phyloP scores from a whole-genome alignment of 108 stramenopile species.

The Craspedostauros australis region DNA sequence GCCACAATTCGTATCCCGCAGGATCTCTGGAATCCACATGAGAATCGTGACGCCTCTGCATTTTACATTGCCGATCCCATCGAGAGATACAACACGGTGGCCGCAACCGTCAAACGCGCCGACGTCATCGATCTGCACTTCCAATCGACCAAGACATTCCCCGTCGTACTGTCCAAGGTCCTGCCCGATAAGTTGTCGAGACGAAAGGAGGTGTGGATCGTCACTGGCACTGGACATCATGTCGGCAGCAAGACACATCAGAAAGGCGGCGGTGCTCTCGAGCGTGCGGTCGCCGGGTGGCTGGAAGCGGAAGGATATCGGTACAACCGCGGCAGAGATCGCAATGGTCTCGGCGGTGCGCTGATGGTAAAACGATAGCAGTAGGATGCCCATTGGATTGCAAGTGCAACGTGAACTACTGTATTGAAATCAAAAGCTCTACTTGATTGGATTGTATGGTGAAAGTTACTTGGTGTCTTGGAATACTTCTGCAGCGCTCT shows the following conservation, averaged over 20 bases:
- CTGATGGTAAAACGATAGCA: slow-evolving; percentile 38
- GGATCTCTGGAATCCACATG: slow-evolving; percentile 53
- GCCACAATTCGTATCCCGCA: slow-evolving; percentile 44
- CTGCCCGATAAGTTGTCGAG: slow-evolving; percentile 28
- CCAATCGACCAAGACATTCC: slow-evolving; percentile 60
- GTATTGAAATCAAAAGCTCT: no score
- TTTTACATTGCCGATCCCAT: slow-evolving; percentile 57
- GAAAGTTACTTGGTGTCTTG: no score
- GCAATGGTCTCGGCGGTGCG: slow-evolving; percentile 55
- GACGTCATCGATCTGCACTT: slow-evolving; percentile 66
- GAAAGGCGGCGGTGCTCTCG: slow-evolving; percentile 56
- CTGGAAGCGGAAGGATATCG: slow-evolving; percentile 37
- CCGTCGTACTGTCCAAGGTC: slow-evolving; percentile 28
- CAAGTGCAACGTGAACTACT: no score
- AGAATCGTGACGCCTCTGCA: slow-evolving; percentile 40
- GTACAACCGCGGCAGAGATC: slow-evolving; percentile 33
- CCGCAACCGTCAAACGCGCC: slow-evolving; percentile 2
- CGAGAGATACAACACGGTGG: slow-evolving; percentile 32
- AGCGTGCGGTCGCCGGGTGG: slow-evolving; percentile 43
- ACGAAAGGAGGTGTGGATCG: slow-evolving; percentile 41
- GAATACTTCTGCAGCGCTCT: no score
- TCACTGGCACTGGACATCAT: slow-evolving; percentile 62
- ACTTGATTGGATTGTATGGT: no score
- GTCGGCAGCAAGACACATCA: slow-evolving; percentile 51
- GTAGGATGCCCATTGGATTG: no score